Conservation (phyloP, 805 yeast species). For the Blastobotrys mokoenaii region DNA sequence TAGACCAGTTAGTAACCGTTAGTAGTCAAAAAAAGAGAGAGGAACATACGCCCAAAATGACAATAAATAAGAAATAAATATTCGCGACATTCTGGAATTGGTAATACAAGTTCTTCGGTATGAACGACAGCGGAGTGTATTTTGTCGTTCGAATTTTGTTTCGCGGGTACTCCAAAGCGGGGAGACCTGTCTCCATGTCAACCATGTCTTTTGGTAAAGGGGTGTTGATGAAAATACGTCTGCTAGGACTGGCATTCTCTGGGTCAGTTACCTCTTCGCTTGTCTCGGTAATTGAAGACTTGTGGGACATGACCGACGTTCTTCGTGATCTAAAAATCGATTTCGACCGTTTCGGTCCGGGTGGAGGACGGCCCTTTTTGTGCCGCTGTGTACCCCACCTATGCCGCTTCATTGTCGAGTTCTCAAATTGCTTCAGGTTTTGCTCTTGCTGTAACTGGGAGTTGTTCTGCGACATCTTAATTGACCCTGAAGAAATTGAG, state of each 20-base stretch:
- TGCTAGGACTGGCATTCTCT: constrained; percentile 5
- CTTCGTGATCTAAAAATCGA: constrained; percentile 14
- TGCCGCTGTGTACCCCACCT: constrained; percentile 90
- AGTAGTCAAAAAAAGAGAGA: background rate
- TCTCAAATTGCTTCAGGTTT: constrained; percentile 10
- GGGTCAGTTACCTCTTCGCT: background rate
- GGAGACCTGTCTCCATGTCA: constrained; percentile 49
- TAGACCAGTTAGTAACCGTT: constrained; percentile 1
- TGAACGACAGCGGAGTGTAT: constrained; percentile 82
- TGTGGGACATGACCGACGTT: background rate
- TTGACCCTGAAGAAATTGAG: background rate
- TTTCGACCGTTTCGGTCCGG: constrained; percentile 18
- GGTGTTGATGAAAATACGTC: constrained; percentile 43
- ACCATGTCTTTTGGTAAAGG: constrained; percentile 40
- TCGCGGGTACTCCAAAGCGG: constrained; percentile 58
- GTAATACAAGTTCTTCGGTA: constrained; percentile 73
- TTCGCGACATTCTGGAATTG: constrained; percentile 92
- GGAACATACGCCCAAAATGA: constrained; percentile 53
- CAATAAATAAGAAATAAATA: constrained; percentile 72
- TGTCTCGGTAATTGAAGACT: background rate
- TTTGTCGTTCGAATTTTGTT: constrained; percentile 95
- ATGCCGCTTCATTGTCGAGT: constrained; percentile 57
- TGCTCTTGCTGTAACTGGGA: background rate
- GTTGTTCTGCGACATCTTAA: background rate
- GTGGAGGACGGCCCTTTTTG: constrained; percentile 54